Conservation (phyloP, 768 basidiomycete species). For the Naganishia friedmannii region DNA sequence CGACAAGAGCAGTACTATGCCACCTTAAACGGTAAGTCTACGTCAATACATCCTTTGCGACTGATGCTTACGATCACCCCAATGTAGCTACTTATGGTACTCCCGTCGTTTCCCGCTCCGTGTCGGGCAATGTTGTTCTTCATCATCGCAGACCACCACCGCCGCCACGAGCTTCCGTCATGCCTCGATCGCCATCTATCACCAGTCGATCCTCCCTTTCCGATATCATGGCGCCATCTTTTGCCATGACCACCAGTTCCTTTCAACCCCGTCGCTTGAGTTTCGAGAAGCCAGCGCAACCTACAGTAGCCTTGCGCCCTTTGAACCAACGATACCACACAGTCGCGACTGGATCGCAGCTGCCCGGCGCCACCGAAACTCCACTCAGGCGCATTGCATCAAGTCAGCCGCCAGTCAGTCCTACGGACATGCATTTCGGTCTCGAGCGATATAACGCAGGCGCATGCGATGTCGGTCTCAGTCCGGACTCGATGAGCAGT, state of each 20-base stretch:
- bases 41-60: neutral
- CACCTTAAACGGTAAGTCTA: neutral
- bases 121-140: neutral
- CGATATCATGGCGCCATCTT: neutral
- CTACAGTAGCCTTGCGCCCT: neutral
- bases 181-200: constrained; percentile 9
- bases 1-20: neutral
- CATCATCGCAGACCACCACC: constrained; percentile 1
- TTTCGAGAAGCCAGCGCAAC: neutral
- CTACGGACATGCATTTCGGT: constrained; percentile 1
- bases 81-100: neutral
- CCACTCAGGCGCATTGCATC: neutral
- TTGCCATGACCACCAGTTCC: neutral
- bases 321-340: neutral
- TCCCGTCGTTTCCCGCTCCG: neutral
- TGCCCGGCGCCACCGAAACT: neutral
- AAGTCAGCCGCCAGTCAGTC: neutral
- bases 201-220: constrained; percentile 1
- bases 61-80: neutral
- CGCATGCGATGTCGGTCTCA: neutral
- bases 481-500: constrained; percentile 13
- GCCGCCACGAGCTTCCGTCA: constrained; percentile 6
- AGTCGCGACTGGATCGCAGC: neutral
- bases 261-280: neutral
- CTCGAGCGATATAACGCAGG: neutral